Conservation (phyloP, 108 stramenopile species). For the Fragilariopsis cylindrus region DNA sequence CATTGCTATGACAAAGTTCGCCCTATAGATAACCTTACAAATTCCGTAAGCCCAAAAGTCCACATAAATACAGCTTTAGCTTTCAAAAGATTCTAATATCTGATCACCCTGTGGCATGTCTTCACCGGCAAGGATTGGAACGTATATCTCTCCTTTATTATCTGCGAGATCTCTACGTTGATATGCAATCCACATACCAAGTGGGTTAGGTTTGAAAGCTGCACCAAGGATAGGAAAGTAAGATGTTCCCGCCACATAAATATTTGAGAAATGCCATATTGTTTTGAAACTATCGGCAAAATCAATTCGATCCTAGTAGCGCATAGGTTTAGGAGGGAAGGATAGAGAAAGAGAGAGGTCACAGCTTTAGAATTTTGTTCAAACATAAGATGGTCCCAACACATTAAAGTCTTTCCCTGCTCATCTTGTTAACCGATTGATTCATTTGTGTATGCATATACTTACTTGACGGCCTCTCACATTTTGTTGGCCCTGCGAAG, state of each 20-base stretch:
- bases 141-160: slow-evolving; percentile 71
- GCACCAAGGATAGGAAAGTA: slow-evolving; percentile 86
- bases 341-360: too few species aligned
- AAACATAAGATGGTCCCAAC: too few species aligned
- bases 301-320: slow-evolving; percentile 38
- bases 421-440: too few species aligned
- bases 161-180: slow-evolving; percentile 75
- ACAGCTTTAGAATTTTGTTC: too few species aligned
- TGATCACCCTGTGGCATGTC: slow-evolving; percentile 61
- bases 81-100: slow-evolving; percentile 60
- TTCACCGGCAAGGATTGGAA: slow-evolving; percentile 70
- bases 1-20: too few species aligned
- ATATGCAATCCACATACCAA: slow-evolving; percentile 73
- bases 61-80: not conserved
- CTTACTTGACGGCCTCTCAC: slow-evolving; percentile 77
- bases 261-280: slow-evolving; percentile 78
- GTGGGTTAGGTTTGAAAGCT: slow-evolving; percentile 59
- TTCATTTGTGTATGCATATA: not conserved
- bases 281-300: slow-evolving; percentile 76
- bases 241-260: slow-evolving; percentile 80
- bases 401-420: too few species aligned
- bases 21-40: too few species aligned
- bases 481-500: slow-evolving; percentile 77
- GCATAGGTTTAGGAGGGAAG: too few species aligned
- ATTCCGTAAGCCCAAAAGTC: too few species aligned